Evolutionary conservation across 2,329 filamentous ascomycete genomes (phyloP).

Genomic region (Exophiala mesophila): DNA sequence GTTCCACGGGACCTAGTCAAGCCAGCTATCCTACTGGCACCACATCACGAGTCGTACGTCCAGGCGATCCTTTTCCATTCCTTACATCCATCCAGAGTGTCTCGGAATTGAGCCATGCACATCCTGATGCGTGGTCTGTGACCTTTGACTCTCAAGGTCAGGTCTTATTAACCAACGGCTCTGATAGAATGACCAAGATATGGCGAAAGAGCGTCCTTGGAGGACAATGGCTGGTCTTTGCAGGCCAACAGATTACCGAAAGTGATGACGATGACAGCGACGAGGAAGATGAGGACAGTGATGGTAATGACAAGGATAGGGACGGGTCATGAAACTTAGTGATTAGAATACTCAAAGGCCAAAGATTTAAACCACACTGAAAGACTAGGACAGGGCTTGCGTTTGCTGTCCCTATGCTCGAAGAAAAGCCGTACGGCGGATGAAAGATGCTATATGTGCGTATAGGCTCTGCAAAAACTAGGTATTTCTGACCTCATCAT

Average conservation of each 20-base stretch:
- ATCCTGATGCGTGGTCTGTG: conserved; percentile 25
- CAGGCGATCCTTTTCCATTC: conserved; percentile 19
- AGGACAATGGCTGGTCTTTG: conserved; percentile 15
- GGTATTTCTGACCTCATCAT: no score
- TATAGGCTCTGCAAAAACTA: no score
- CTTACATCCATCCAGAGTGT: conserved; percentile 10
- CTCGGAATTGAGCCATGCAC: conserved; percentile 15
- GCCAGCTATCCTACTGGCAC: not conserved
- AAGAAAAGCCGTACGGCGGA: no score
- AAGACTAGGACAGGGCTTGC: no score
- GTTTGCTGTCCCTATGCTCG: no score
- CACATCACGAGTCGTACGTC: conserved; percentile 7
- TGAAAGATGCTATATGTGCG: no score
- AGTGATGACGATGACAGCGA: conserved; percentile 6
- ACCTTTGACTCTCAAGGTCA: conserved; percentile 23
- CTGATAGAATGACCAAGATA: conserved; percentile 21
- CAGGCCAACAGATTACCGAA: conserved; percentile 14
- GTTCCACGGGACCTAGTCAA: not conserved
- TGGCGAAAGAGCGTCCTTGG: conserved; percentile 16
- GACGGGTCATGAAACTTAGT: not conserved
- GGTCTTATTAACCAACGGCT: conserved; percentile 23
- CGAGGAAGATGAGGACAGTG: conserved; percentile 1
- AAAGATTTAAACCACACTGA: no score
- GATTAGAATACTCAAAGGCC: no score
- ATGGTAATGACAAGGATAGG: not conserved